Percentiles rank a stretch among this genome's conserved stretches.
These are phyloP conservation scores for Annulohypoxylon bovei DNA, from an alignment of 495 filamentous ascomycete species.

Conservation along the genomic window DNA sequence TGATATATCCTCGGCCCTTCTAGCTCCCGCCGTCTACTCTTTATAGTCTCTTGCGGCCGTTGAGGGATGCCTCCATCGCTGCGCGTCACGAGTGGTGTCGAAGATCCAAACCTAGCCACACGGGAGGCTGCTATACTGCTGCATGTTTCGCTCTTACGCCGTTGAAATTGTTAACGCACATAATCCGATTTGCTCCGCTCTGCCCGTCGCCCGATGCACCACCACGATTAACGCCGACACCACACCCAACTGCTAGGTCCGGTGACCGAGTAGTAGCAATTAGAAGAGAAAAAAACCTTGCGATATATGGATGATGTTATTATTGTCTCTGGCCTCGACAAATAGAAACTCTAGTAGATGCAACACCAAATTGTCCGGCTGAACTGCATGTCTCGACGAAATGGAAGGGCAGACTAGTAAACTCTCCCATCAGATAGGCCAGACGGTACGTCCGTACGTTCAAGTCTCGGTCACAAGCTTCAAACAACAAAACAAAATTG, in stretches of 20 bases:
- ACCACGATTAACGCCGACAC: slow-evolving; percentile 7
- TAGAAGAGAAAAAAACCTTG: not conserved
- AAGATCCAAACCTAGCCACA: slow-evolving; percentile 18
- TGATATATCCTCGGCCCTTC: slow-evolving; percentile 20
- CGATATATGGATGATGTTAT: slow-evolving; percentile 19
- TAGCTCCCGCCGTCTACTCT: not conserved
- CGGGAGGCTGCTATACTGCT: slow-evolving; percentile 8
- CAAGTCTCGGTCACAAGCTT: slow-evolving; percentile 32
- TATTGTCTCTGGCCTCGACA: slow-evolving; percentile 32
- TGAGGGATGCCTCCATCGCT: slow-evolving; percentile 1
- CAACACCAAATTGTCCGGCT: slow-evolving; percentile 27
- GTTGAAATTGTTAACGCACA: not conserved
- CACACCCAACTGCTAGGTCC: slow-evolving; percentile 7
- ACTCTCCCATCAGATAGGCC: not conserved
- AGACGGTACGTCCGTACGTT: slow-evolving; percentile 1
- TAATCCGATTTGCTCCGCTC: slow-evolving; percentile 31
- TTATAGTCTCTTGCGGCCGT: not conserved
- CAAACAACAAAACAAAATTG: slow-evolving; percentile 18
- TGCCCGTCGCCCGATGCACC: slow-evolving; percentile 27
- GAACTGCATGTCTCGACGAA: slow-evolving; percentile 41
- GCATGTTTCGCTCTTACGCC: slow-evolving; percentile 19
- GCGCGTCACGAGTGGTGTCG: slow-evolving; percentile 18
- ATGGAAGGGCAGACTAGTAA: slow-evolving; percentile 37
- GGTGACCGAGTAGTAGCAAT: slow-evolving; percentile 3
- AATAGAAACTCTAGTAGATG: slow-evolving; percentile 28